Evolutionary conservation across 73 alveolate species (phyloP).

Genomic region (Paramecium primaurelia): DNA sequence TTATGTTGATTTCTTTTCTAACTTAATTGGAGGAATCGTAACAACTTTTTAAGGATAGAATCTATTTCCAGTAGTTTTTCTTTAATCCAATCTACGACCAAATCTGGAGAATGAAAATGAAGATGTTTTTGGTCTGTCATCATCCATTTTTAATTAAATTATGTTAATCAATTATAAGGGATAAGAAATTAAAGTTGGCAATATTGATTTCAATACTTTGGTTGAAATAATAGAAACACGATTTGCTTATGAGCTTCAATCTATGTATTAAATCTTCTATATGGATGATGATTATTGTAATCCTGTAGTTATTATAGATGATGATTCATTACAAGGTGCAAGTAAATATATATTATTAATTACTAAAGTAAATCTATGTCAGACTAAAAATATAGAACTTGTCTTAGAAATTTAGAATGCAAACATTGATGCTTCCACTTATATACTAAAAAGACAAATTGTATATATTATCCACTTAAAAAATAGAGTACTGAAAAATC

Average conservation of each 20-base stretch:
- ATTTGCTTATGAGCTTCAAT: background rate
- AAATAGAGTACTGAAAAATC: background rate
- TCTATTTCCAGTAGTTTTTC: background rate
- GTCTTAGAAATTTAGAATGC: background rate
- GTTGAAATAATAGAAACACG: background rate
- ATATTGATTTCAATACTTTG: background rate
- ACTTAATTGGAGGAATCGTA: background rate
- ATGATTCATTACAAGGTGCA: background rate
- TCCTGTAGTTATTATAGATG: background rate
- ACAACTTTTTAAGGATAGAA: too few relatives aligned
- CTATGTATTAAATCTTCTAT: background rate
- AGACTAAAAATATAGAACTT: background rate
- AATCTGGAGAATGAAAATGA: constrained; percentile 22
- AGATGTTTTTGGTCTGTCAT: constrained; percentile 9
- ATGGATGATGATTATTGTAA: background rate
- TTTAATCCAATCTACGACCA: constrained; percentile 23
- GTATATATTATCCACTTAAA: background rate
- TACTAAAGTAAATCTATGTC: background rate
- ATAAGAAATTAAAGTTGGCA: background rate
- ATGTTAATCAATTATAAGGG: background rate
- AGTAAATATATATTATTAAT: background rate
- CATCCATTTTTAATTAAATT: background rate
- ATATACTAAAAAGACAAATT: background rate
- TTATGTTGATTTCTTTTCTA: background rate
- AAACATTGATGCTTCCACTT: background rate